Base-by-base conservation (phyloP, 2,329 filamentous ascomycete genomes). In the Claviceps paspali region DNA sequence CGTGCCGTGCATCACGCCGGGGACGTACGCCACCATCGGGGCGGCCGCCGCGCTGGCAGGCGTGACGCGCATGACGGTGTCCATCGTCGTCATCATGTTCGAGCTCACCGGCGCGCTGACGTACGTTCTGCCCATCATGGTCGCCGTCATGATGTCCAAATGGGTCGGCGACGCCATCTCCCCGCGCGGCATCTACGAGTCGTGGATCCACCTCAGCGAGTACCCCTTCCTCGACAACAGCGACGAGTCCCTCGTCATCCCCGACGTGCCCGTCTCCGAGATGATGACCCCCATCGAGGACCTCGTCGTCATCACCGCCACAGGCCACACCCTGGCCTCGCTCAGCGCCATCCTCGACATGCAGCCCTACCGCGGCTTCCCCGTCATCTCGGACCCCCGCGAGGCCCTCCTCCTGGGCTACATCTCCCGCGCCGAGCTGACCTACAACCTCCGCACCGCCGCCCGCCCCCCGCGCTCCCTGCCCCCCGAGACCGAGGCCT, bases 31-130 rank as follows among this genome's bases (percentile, higher is more conserved):
- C 44, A 93, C 98, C 49, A 82, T 98, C 43, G 91, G 91, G 24
- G 91, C 91, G 1, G 88, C 91, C 1, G 87, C 91, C 4, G 85
- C 88, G n/a, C 74, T 98, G 2, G 84, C 83, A 5, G 91, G 91
- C 33, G 85, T 92, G 26, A 96, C 88, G 14, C 76, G 88, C 47
- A 92, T 98, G 78, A 98, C 91, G 0, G 86, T 95, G 9, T 95
- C 87, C 10, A 95, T 98, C 47, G 88, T 98, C 4, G 91, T 96
- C 51, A 98, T 98, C 62, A 95, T 95, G 82, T 98, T 98, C 52
- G 91, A 98, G 63, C 77, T 98, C 39, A 98, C 91, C 0, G 91
- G 91, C 36, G 91, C 91, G 1, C 70, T 98, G 21, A 93, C 86
- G 1, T 96, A 96, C 53, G 88, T 98, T 34, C 74, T 98, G 6